Evolutionary conservation across 2,329 filamentous ascomycete genomes (phyloP).

Genomic region (Paecilomyces formosus): DNA sequence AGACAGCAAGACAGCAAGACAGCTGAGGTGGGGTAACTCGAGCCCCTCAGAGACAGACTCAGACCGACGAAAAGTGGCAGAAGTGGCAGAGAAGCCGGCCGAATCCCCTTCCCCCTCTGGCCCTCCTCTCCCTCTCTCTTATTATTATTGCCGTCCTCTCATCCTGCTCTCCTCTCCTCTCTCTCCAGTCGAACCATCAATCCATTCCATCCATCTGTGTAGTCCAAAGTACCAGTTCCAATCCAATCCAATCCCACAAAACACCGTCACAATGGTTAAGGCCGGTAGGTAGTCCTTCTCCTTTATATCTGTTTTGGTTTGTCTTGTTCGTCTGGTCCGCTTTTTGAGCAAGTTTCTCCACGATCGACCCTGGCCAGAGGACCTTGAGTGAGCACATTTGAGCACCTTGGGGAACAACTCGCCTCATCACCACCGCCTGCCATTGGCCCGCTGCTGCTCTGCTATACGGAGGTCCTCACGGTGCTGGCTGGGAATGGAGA

Average conservation of each 20-base stretch:
- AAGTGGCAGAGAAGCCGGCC: constrained; percentile 1
- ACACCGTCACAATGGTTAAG: constrained; percentile 90
- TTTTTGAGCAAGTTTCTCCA: constrained; percentile 11
- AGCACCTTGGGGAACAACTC: constrained; percentile 29
- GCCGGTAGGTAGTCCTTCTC: constrained; percentile 60
- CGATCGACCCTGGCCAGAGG: constrained; percentile 21
- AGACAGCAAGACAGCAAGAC: no score
- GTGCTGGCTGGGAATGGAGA: no score
- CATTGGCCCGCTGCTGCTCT: constrained; percentile 17
- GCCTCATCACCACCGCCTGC: constrained; percentile 10
- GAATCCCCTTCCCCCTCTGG: constrained; percentile 12
- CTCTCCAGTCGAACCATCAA: no score
- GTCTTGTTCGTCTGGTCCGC: constrained; percentile 3
- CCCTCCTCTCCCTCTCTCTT: constrained; percentile 13
- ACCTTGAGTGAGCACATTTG: constrained; percentile 36
- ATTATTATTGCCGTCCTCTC: constrained; percentile 8
- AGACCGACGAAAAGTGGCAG: no score
- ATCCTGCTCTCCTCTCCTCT: constrained; percentile 2
- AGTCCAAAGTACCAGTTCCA: neutral
- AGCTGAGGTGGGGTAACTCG: neutral
- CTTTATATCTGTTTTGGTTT: constrained; percentile 10
- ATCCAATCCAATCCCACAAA: constrained; percentile 8
- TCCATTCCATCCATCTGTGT: constrained; percentile 6
- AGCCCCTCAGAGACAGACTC: neutral
- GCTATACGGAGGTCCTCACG: neutral